Evolutionary conservation across 768 basidiomycete genomes (phyloP).

Genomic region (Termitomyces sp.): DNA sequence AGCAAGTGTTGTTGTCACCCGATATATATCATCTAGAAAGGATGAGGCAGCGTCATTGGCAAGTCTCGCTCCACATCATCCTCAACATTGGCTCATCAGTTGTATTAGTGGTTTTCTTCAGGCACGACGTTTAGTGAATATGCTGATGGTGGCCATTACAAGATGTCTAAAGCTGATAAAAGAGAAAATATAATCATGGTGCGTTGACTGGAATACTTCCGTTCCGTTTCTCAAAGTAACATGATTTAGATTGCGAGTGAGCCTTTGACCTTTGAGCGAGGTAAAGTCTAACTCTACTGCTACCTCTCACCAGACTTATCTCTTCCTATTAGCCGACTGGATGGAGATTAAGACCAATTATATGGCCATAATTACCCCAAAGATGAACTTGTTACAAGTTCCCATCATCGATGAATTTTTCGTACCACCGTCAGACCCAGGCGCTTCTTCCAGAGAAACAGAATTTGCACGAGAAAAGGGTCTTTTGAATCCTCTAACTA

Average conservation of each 20-base stretch:
- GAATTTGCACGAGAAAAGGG: slow-evolving; percentile 89
- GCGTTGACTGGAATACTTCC: slow-evolving; percentile 8
- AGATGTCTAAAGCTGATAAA: slow-evolving; percentile 95
- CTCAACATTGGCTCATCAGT: neutral
- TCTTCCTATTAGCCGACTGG: slow-evolving; percentile 72
- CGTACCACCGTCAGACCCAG: slow-evolving; percentile 81
- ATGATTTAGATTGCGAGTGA: slow-evolving; percentile 72
- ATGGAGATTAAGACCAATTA: slow-evolving; percentile 98
- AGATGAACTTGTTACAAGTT: slow-evolving; percentile 92
- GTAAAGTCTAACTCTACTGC: slow-evolving; percentile 25
- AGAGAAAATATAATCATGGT: slow-evolving; percentile 95
- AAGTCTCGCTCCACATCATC: slow-evolving; percentile 14
- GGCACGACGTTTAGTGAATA: slow-evolving; percentile 93
- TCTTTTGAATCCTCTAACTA: slow-evolving; percentile 58
- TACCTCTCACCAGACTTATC: neutral
- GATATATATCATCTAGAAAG: slow-evolving; percentile 88
- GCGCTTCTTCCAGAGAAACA: slow-evolving; percentile 57
- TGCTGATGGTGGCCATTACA: slow-evolving; percentile 83
- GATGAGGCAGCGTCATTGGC: slow-evolving; percentile 93
- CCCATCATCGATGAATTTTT: slow-evolving; percentile 93
- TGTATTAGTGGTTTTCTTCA: slow-evolving; percentile 82
- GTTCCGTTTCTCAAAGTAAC: slow-evolving; percentile 2
- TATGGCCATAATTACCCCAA: slow-evolving; percentile 92
- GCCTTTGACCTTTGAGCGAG: slow-evolving; percentile 94
- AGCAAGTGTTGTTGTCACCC: slow-evolving; percentile 85